Percentiles rank a stretch among this genome's conserved stretches.
Evolutionary conservation across 1,284 basidiomycete genomes (phyloP).

Genomic region (Malassezia yamatoensis): DNA sequence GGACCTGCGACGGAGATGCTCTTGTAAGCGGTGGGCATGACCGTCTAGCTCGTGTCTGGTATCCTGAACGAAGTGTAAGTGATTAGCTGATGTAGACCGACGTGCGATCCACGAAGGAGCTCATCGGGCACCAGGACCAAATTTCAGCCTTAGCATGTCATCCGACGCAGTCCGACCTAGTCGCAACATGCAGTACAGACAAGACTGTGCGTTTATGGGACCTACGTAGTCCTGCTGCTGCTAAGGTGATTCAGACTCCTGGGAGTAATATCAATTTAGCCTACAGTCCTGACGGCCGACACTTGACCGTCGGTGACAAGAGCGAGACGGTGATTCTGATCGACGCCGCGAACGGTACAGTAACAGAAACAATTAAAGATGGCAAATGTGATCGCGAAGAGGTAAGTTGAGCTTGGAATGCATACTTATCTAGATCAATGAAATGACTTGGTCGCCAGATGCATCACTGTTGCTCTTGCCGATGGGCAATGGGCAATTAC

Average conservation of each 20-base stretch:
- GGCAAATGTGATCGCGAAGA: constrained; percentile 8
- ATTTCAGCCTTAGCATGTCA: constrained; percentile 39
- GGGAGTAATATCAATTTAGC: constrained; percentile 37
- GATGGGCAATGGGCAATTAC: constrained; percentile 28
- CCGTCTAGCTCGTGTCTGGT: constrained; percentile 30
- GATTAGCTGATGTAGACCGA: constrained; percentile 16
- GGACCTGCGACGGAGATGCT: constrained; percentile 33
- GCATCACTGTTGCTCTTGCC: constrained; percentile 32
- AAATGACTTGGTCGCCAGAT: constrained; percentile 30
- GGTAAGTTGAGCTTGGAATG: not conserved
- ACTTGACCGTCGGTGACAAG: constrained; percentile 38
- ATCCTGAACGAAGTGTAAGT: constrained; percentile 28
- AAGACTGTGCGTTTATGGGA: constrained; percentile 41
- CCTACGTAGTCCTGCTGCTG: constrained; percentile 11
- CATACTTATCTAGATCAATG: constrained; percentile 29
- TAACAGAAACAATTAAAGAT: constrained; percentile 23
- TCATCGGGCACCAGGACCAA: constrained; percentile 32
- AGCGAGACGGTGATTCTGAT: constrained; percentile 34
- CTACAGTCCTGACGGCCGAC: constrained; percentile 29
- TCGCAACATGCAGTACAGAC: constrained; percentile 34
- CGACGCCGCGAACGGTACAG: constrained; percentile 17
- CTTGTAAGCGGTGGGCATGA: constrained; percentile 33
- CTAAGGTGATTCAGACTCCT: constrained; percentile 16
- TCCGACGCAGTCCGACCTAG: constrained; percentile 29
- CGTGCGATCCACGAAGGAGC: constrained; percentile 31